Base-by-base conservation (phyloP, 179 eudicot genomes). In the Spergularia azorica region DNA sequence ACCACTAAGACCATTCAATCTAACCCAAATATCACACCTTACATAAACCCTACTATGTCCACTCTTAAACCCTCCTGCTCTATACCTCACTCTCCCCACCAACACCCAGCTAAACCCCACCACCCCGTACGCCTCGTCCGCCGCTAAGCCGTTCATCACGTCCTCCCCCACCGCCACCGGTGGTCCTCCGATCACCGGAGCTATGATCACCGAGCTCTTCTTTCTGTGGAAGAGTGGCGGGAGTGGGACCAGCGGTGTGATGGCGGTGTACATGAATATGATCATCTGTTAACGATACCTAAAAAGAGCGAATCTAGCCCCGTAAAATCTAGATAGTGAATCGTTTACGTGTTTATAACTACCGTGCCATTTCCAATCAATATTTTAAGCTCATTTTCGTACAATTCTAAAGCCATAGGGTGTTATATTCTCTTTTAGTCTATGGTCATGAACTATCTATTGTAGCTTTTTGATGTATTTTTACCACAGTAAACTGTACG, bases 71-170 rank as follows among this genome's bases (percentile, higher is more conserved):
- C 80, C 80, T 65, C 90, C 97, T 0, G 82, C 92, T 73, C 82
- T 87, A 66, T 89, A 93, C 75, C 87, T 84, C 38, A 86, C 63
- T 82, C 87, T 85, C 81, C 97, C 96, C 59, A 54, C 67, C 75
- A 93, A 32, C 72, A 89, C 91, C 87, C 93, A 76, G 70, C 90
- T 84, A 82, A 93, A 54, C 54, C 84, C 87, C 79, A 91, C 85
- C 80, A 82, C 82, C 73, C 96, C 97, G 18, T 77, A 84, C n/a
- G 50, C 86, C 79, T 78, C 87, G 51, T 88, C 97, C 75, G 80
- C 85, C 54, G 68, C 77, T 73, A 92, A 2, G 73, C 89, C 97
- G 56, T 82, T 73, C 71, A 67, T 83, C 83, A 89, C 88, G 56
- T 90, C 98, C 8, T 61, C 64, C 21, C 84, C 68, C 65, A 87